A percentile compares a stretch with the other conserved stretches of the same genome.
Evolutionary conservation across 1,284 basidiomycete genomes (phyloP).

Genomic region (Ceratorhiza oryzae-sativae): DNA sequence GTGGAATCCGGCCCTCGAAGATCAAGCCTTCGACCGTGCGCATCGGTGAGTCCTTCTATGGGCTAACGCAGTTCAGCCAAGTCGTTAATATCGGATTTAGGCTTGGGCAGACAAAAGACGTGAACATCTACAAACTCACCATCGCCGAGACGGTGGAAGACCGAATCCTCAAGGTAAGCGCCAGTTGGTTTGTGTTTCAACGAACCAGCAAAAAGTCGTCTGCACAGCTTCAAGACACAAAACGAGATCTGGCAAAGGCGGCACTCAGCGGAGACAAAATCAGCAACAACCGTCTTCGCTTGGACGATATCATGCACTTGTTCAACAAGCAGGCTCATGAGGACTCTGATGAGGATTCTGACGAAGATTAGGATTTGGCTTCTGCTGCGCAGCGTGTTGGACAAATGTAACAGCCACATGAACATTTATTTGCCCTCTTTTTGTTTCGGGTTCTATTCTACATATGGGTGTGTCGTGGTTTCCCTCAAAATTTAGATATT

Average conservation of each 20-base stretch:
- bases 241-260: slow-evolving; percentile 83
- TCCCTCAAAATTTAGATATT: too few relatives aligned
- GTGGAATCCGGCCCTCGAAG: slow-evolving; percentile 94
- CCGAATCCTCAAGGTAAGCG: slow-evolving; percentile 73
- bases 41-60: slow-evolving; percentile 60
- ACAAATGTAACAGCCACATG: neutral
- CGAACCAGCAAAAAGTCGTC: slow-evolving; percentile 27
- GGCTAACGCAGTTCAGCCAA: neutral
- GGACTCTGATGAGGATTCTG: slow-evolving; percentile 61
- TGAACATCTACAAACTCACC: slow-evolving; percentile 93
- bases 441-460: too few relatives aligned
- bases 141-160: slow-evolving; percentile 91
- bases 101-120: slow-evolving; percentile 84
- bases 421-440: neutral
- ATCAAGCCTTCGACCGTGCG: slow-evolving; percentile 94
- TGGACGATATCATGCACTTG: slow-evolving; percentile 82
- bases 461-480: too few relatives aligned
- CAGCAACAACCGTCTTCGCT: slow-evolving; percentile 82
- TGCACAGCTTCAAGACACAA: slow-evolving; percentile 78
- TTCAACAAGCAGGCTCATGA: slow-evolving; percentile 63
- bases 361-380: slow-evolving; percentile 46
- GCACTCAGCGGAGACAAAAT: slow-evolving; percentile 88
- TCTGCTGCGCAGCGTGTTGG: neutral
- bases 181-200: slow-evolving; percentile 2
- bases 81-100: slow-evolving; percentile 43